phyloP scores from a whole-genome alignment of 495 filamentous ascomycete species.

The Aspergillus cavernicola region DNA sequence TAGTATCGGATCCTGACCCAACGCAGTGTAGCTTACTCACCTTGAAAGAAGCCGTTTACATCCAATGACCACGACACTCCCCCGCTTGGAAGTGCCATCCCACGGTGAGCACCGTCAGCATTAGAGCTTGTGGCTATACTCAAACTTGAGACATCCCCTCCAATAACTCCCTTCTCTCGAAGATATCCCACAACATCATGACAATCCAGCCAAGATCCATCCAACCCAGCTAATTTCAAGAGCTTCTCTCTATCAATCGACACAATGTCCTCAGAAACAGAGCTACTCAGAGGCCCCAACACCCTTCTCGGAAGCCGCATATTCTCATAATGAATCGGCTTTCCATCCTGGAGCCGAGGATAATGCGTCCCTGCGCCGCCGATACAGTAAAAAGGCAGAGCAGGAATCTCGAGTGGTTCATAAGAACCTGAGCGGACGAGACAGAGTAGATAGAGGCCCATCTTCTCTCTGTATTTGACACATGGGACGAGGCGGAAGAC shows the following conservation, averaged over 20 bases:
- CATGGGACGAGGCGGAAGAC: constrained; percentile 66
- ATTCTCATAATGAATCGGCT: constrained; percentile 29
- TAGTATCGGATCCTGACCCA: too few species aligned
- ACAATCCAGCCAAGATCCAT: constrained; percentile 69
- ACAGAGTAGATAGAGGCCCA: constrained; percentile 39
- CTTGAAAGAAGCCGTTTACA: constrained; percentile 8
- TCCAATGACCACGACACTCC: constrained; percentile 4
- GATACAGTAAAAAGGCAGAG: constrained; percentile 37
- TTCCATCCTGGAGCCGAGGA: constrained; percentile 28
- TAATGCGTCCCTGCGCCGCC: constrained; percentile 67
- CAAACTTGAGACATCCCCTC: not conserved
- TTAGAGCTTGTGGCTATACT: too few species aligned
- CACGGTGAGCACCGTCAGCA: not conserved
- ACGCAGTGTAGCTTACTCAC: too few species aligned
- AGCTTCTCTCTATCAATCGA: constrained; percentile 2
- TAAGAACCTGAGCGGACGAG: constrained; percentile 15
- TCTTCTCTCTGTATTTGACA: constrained; percentile 45
- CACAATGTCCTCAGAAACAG: not conserved
- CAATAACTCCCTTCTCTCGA: constrained; percentile 18
- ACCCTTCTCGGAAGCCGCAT: constrained; percentile 22
- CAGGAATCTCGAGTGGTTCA: constrained; percentile 34
- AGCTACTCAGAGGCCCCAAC: constrained; percentile 17
- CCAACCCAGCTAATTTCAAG: constrained; percentile 37
- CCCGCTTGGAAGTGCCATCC: not conserved
- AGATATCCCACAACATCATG: constrained; percentile 60